These are phyloP conservation scores for Xerocomus amazonicus DNA, from an alignment of 1,284 basidiomycete species.

Conservation along the genomic window DNA sequence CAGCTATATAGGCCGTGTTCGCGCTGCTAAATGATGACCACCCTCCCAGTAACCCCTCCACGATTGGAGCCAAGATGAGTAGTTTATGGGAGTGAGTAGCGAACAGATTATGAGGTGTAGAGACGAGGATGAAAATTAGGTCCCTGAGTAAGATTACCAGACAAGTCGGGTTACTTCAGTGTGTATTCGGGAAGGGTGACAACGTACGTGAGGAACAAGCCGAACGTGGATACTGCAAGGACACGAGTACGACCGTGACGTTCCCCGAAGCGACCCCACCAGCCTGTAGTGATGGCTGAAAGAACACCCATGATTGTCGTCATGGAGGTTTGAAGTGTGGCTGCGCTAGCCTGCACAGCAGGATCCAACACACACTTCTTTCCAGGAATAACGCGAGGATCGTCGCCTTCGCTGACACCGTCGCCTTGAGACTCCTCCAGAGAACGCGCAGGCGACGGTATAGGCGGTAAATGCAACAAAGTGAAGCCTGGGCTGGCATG, in stretches of 20 bases:
- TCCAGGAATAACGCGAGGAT: conserved; percentile 50
- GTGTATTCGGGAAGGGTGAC: conserved; percentile 1
- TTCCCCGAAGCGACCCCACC: conserved; percentile 85
- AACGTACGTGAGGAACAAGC: conserved; percentile 73
- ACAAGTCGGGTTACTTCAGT: conserved; percentile 4
- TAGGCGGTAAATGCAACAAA: conserved; percentile 11
- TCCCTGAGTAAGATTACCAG: conserved; percentile 53
- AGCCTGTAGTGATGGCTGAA: conserved; percentile 80
- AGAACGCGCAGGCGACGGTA: conserved; percentile 4
- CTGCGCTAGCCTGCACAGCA: conserved; percentile 63
- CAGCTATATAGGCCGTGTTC: conserved; percentile 80
- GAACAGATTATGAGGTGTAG: conserved; percentile 62
- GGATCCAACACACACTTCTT: conserved; percentile 57
- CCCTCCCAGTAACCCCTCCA: conserved; percentile 87
- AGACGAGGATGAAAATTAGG: conserved; percentile 73
- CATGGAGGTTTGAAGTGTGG: conserved; percentile 65
- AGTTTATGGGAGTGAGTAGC: conserved; percentile 67
- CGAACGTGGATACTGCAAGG: conserved; percentile 65
- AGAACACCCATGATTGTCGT: conserved; percentile 78
- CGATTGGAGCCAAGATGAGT: conserved; percentile 74
- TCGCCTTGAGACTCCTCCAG: conserved; percentile 19
- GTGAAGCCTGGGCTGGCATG: conserved; percentile 34
- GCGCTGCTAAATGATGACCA: conserved; percentile 78
- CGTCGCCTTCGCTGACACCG: conserved; percentile 36
- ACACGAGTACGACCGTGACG: conserved; percentile 74